Conservation (phyloP, 768 basidiomycete species). For the Collybia sordida region DNA sequence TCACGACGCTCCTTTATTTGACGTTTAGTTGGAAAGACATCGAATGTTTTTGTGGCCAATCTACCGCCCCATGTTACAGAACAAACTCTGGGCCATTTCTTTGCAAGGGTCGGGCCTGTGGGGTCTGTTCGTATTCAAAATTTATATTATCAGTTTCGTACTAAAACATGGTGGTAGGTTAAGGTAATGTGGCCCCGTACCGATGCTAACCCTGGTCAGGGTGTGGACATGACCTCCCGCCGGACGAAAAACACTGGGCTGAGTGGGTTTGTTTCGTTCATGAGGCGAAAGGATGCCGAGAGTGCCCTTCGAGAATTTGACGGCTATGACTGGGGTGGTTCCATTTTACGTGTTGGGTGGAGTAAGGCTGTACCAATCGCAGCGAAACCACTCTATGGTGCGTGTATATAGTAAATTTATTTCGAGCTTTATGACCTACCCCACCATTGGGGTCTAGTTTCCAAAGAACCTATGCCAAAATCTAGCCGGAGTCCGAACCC, state of each 20-base stretch:
- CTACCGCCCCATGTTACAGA: constrained; percentile 87
- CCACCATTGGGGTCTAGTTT: constrained; percentile 6
- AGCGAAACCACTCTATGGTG: constrained; percentile 78
- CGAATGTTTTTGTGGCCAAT: constrained; percentile 95
- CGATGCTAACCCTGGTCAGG: constrained; percentile 66
- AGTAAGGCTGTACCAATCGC: constrained; percentile 94
- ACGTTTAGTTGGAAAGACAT: constrained; percentile 54
- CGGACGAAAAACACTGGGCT: constrained; percentile 73
- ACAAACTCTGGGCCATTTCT: constrained; percentile 82
- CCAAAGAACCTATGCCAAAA: constrained; percentile 14
- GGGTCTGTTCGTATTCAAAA: constrained; percentile 62
- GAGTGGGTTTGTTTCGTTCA: constrained; percentile 96
- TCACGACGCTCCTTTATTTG: constrained; percentile 3
- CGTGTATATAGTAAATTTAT: constrained; percentile 14
- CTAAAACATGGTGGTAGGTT: constrained; percentile 47
- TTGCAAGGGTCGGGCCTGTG: constrained; percentile 90
- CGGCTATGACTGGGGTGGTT: constrained; percentile 94
- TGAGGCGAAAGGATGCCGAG: constrained; percentile 92
- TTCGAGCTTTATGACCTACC: not conserved
- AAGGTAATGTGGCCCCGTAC: constrained; percentile 99
- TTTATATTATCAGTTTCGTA: not conserved
- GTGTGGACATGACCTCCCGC: constrained; percentile 72
- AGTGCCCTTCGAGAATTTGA: constrained; percentile 86
- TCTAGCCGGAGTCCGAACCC: constrained; percentile 27
- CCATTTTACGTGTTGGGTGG: constrained; percentile 87